Base-by-base conservation (phyloP, 176 grass and related monocot genomes). In the Tillandsia leiboldiana region DNA sequence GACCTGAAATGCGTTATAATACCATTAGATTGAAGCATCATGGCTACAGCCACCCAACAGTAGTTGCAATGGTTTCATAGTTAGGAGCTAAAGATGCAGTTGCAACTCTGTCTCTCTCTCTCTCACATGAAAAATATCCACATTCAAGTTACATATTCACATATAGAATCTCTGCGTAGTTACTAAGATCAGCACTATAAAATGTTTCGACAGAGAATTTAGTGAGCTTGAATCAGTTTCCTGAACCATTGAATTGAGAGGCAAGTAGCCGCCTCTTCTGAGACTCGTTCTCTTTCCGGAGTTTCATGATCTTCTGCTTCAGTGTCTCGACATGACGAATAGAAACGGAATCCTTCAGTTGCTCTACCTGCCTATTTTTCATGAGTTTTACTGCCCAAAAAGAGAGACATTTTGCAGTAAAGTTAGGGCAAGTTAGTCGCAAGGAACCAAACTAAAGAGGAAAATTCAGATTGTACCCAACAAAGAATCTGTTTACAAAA, bases 301-400 rank as follows among this genome's bases (percentile, higher is more conserved):
- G 81, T 72, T 85, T 96, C 92, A 96, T 96, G 2, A 87, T 86
- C 76, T 89, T 96, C 75, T 96, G 88, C 79, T 96, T 96, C 78
- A 91, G 77, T 54, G 81, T 70, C 22, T 96, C 88, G 33, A 89
- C 88, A 20, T 91, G 88, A 76, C 83, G 86, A 63, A 87, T 54
- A 1, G 83, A 85, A 26, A 96, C 67, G 0, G 78, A 84, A 73
- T 89, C 86, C 56, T 86, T 83, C 49, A 87, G 92, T 87, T 89
- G 92, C 67, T 96, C 83, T 8, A 75, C 73, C 75, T 89, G 92
- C 63, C 87, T 87, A 73, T 72, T 83, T 78, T 69, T 87, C 20
- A 73, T 63, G 9, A 79, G 61, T 81, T 87, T 83, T 70, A 96
- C 92, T 92, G 68, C 8, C 51, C 2, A 51, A 51, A 64, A 47